Percentiles rank a stretch among this genome's conserved stretches.
These are phyloP conservation scores for Trichosporon sp. DNA, from an alignment of 1,284 basidiomycete species.

Conservation along the genomic window DNA sequence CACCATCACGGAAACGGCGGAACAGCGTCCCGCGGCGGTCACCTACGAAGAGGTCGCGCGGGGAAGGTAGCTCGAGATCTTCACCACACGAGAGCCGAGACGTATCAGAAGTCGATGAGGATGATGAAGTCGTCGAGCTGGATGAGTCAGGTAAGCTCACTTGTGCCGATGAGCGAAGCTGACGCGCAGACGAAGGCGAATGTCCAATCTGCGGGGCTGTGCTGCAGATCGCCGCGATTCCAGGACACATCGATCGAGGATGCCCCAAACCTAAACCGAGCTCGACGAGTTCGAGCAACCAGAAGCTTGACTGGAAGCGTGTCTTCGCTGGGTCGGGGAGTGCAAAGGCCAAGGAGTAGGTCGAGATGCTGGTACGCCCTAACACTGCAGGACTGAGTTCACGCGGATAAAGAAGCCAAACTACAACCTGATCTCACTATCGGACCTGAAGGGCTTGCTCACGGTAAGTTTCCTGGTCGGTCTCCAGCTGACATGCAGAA, in stretches of 20 bases:
- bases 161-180: neutral
- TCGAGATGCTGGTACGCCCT: constrained; percentile 17
- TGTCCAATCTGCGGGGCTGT: constrained; percentile 42
- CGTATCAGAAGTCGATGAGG: constrained; percentile 12
- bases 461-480: constrained; percentile 21
- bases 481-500: constrained; percentile 22
- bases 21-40: neutral
- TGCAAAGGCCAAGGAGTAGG: constrained; percentile 20
- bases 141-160: constrained; percentile 34
- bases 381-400: constrained; percentile 27
- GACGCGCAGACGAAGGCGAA: constrained; percentile 32
- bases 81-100: neutral
- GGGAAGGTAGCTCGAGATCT: constrained; percentile 8
- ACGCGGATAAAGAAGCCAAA: constrained; percentile 48
- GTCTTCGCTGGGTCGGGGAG: constrained; percentile 40
- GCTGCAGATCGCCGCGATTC: constrained; percentile 38
- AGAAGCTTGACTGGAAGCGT: constrained; percentile 46
- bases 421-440: constrained; percentile 37
- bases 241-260: constrained; percentile 43
- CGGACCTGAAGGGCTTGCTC: constrained; percentile 37
- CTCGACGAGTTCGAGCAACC: constrained; percentile 25
- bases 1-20: neutral
- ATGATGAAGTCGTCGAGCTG: constrained; percentile 28
- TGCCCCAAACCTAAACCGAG: constrained; percentile 38
- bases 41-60: constrained; percentile 14